Conservation (phyloP, 805 yeast species). For the Scheffersomyces spartinae region DNA sequence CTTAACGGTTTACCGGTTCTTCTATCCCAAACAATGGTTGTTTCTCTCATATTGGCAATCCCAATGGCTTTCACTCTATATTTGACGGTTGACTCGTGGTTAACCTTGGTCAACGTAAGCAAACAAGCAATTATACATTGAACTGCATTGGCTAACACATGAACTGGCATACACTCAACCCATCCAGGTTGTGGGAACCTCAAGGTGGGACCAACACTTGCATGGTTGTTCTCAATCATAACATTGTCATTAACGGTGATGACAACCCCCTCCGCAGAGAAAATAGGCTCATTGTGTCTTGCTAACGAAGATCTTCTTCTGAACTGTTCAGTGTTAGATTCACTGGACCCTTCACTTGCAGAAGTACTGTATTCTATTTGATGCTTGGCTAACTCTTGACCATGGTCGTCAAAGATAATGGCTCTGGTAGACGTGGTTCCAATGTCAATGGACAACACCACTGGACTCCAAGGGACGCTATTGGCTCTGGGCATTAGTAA, state of each 20-base stretch:
- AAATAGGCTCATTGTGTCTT: constrained; percentile 45
- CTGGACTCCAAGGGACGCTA: constrained; percentile 28
- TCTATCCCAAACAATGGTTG: constrained; percentile 80
- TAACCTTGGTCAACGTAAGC: constrained; percentile 42
- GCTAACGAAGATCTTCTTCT: constrained; percentile 30
- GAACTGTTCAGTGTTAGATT: constrained; percentile 31
- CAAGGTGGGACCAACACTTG: constrained; percentile 53
- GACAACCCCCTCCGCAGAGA: constrained; percentile 66
- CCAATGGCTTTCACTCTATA: constrained; percentile 68
- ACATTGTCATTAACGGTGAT: constrained; percentile 46
- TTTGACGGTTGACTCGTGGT: constrained; percentile 40
- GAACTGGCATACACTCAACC: constrained; percentile 89
- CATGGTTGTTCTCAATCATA: constrained; percentile 49
- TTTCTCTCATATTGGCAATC: constrained; percentile 92
- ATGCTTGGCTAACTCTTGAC: constrained; percentile 74
- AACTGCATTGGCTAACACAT: constrained; percentile 66
- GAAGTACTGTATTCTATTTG: constrained; percentile 83
- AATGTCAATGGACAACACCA: constrained; percentile 68
- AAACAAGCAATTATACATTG: constrained; percentile 67
- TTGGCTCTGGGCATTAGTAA: background rate
- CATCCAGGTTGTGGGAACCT: constrained; percentile 77
- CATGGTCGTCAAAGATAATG: constrained; percentile 62
- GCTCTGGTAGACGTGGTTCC: constrained; percentile 92
- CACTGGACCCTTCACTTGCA: constrained; percentile 42
- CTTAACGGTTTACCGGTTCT: constrained; percentile 72